These are phyloP conservation scores for Candida montana DNA, from an alignment of 805 yeast genomes.

Conservation along the genomic window DNA sequence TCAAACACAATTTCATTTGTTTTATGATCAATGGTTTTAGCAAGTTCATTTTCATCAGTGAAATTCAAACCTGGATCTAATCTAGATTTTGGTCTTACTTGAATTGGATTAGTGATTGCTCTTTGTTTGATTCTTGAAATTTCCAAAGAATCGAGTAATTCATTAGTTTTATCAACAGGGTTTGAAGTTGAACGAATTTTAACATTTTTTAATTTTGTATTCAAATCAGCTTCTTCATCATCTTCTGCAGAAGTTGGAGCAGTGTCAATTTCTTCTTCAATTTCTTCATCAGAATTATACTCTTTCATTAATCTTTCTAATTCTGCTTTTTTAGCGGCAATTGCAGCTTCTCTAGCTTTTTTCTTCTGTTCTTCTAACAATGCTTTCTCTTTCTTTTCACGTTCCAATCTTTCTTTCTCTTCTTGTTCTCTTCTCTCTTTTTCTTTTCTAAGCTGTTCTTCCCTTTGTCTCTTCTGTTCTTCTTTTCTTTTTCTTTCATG, in stretches of 20 bases:
- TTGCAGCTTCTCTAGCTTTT: constrained; percentile 21
- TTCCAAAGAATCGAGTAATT: constrained; percentile 22
- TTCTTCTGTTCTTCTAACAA: constrained; percentile 18
- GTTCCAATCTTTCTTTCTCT: constrained; percentile 12
- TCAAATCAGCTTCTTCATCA: not conserved
- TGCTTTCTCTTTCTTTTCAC: constrained; percentile 3
- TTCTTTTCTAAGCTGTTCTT: constrained; percentile 21
- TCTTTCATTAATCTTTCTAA: constrained; percentile 12
- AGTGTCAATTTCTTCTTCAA: not conserved
- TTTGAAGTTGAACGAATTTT: constrained; percentile 35
- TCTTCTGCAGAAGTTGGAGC: not conserved
- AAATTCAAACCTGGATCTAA: constrained; percentile 38
- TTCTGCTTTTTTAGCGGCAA: constrained; percentile 20
- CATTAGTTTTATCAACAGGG: constrained; percentile 24
- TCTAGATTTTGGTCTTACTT: constrained; percentile 38
- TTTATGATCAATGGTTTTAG: constrained; percentile 18
- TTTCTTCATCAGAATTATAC: constrained; percentile 11
- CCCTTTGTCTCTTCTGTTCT: constrained; percentile 22
- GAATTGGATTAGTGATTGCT: constrained; percentile 31
- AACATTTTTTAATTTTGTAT: constrained; percentile 12
- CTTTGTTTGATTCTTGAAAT: constrained; percentile 30
- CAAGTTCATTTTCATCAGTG: constrained; percentile 12
- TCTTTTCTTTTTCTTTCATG: constrained; percentile 51
- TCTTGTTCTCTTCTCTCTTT: constrained; percentile 20
- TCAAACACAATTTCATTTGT: constrained; percentile 30